Percentiles rank a stretch among this genome's conserved stretches.
These are phyloP conservation scores for Psidium friedrichsthalianum DNA, from an alignment of 345 rosid species.

Conservation along the genomic window DNA sequence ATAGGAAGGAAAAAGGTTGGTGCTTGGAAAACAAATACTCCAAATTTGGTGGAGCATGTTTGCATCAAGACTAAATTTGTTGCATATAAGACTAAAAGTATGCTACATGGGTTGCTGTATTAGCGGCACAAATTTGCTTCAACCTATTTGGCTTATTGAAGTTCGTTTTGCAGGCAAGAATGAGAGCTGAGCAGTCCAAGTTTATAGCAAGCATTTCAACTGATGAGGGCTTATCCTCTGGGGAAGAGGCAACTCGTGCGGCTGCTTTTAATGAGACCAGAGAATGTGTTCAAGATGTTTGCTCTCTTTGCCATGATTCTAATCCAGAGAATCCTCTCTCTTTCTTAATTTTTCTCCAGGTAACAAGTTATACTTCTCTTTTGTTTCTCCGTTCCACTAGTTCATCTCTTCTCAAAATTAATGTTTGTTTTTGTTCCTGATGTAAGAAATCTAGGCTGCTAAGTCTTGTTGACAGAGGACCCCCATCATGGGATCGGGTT, in stretches of 20 bases:
- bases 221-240: slow-evolving; percentile 32
- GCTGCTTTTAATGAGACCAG: slow-evolving; percentile 24
- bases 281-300: slow-evolving; percentile 46
- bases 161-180: slow-evolving; percentile 66
- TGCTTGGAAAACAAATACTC: not conserved
- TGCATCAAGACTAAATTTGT: not conserved
- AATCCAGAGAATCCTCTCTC: slow-evolving; percentile 66
- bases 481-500: slow-evolving; percentile 59
- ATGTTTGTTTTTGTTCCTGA: slow-evolving; percentile 4
- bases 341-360: slow-evolving; percentile 88
- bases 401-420: not conserved
- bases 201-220: slow-evolving; percentile 60
- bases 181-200: slow-evolving; percentile 93
- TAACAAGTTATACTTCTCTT: slow-evolving; percentile 11
- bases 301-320: slow-evolving; percentile 85
- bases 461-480: slow-evolving; percentile 64
- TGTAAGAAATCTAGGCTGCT: slow-evolving; percentile 80
- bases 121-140: not conserved
- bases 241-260: slow-evolving; percentile 29
- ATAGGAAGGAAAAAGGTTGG: not conserved
- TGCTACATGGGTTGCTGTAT: not conserved
- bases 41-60: not conserved
- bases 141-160: not conserved
- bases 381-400: not conserved
- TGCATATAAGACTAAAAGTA: not conserved